Evolutionary conservation across 805 yeast species (phyloP).

Genomic region (Yueomyces sp.): DNA sequence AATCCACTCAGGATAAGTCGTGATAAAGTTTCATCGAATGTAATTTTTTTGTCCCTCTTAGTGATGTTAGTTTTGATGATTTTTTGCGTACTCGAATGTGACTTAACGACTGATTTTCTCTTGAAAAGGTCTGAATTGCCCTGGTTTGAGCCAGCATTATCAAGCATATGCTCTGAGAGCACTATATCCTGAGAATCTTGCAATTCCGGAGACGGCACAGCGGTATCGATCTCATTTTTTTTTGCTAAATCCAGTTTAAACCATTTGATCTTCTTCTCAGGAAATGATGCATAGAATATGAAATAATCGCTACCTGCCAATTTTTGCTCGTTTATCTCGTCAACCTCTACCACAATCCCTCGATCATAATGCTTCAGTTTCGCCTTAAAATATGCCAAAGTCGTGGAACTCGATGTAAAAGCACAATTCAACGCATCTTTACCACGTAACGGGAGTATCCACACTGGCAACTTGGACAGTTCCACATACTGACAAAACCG

Average conservation of each 20-base stretch:
- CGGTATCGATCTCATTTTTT: constrained; percentile 5
- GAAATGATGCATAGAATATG: background rate
- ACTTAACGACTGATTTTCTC: too few species aligned
- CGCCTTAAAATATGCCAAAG: constrained; percentile 16
- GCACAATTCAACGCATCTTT: background rate
- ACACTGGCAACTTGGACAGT: constrained; percentile 14
- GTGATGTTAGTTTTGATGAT: constrained; percentile 3
- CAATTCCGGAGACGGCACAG: background rate
- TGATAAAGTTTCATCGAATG: constrained; percentile 22
- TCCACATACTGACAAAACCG: constrained; percentile 12
- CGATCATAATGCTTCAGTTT: constrained; percentile 13
- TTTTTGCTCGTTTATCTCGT: constrained; percentile 1
- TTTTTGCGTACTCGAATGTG: background rate
- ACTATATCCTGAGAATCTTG: too few species aligned
- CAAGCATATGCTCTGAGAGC: too few species aligned
- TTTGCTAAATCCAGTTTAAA: constrained; percentile 1
- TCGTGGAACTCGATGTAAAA: constrained; percentile 14
- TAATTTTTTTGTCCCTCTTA: constrained; percentile 13
- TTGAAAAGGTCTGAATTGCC: too few species aligned
- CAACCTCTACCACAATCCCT: constrained; percentile 11
- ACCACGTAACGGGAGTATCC: constrained; percentile 8
- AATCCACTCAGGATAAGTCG: constrained; percentile 26
- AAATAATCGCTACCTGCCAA: background rate
- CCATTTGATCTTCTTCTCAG: constrained; percentile 3
- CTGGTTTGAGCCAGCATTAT: too few species aligned